A percentile compares a stretch with the other conserved stretches of the same genome.
phyloP scores from a whole-genome alignment of 1,284 basidiomycete species.

The Singerocomus inundabilis region DNA sequence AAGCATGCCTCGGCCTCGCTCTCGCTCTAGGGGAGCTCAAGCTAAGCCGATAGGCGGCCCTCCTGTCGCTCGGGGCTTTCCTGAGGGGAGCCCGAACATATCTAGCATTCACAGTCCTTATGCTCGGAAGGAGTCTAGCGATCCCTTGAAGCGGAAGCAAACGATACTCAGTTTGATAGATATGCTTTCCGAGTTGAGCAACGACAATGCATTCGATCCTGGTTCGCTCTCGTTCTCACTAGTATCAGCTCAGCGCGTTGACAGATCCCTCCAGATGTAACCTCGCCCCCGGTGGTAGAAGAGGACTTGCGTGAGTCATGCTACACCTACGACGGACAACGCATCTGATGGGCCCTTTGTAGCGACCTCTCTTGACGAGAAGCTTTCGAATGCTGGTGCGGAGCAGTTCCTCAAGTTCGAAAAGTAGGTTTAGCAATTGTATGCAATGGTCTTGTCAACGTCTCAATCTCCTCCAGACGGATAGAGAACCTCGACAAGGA shows the following conservation, averaged over 20 bases:
- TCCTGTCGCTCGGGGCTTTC: slow-evolving; percentile 29
- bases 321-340: slow-evolving; percentile 1
- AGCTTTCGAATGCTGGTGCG: slow-evolving; percentile 34
- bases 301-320: slow-evolving; percentile 54
- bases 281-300: slow-evolving; percentile 48
- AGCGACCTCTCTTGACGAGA: slow-evolving; percentile 36
- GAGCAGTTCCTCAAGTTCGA: slow-evolving; percentile 34
- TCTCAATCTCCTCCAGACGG: slow-evolving; percentile 20
- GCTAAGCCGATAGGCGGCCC: slow-evolving; percentile 24
- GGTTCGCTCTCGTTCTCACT: slow-evolving; percentile 36
- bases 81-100: slow-evolving; percentile 32
- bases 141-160: slow-evolving; percentile 48
- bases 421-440: slow-evolving; percentile 25
- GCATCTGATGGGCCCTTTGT: slow-evolving; percentile 7
- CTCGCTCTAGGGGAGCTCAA: slow-evolving; percentile 31
- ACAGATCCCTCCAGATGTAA: slow-evolving; percentile 26
- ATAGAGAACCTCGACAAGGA: slow-evolving; percentile 36
- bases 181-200: slow-evolving; percentile 54
- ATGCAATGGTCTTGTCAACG: not conserved
- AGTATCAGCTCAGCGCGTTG: slow-evolving; percentile 1
- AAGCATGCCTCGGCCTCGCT: slow-evolving; percentile 27
- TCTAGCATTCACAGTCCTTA: slow-evolving; percentile 30
- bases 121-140: slow-evolving; percentile 28
- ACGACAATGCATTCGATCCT: slow-evolving; percentile 44
- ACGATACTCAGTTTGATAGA: slow-evolving; percentile 67